Evolutionary conservation across 345 rosid genomes (phyloP), one percentile per base, ranked within the genome.

Genomic region (Salix suchowensis): DNA sequence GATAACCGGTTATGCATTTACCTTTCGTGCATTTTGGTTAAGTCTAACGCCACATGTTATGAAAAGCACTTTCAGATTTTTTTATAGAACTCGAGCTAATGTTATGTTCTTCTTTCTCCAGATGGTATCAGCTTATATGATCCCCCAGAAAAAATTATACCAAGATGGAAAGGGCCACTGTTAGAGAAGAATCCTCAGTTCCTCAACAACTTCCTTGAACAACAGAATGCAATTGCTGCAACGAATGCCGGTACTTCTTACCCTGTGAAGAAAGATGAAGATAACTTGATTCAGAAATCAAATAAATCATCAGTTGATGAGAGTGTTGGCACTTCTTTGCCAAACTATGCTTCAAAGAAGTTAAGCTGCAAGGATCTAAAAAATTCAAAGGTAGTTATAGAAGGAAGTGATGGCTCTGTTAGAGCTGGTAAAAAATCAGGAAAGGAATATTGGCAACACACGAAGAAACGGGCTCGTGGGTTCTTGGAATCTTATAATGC

Each of bases 401-500:
- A 92, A 84, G 85, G 93, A 74, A 94, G 98, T 79, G 96, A 94
- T 65, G 97, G 98, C 68, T 91, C 98, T 65, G 52, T 89, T 68
- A 92, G 75, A 86, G 80, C 94, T 46, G 98, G 98, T 28, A 89
- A 91, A 76, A 94, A 87, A 76, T 82, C 87, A 44, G 98, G 96
- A 30, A 94, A 90, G 83, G 98, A 94, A 84, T 94, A 68, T 77
- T 92, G 96, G 98, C 87, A 89, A 70, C 96, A 94, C 87, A 92
- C 98, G 2, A 94, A 91, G 90, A 94, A 92, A 87, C 91, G 96
- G 94, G 88, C 98, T 30, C 91, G 87, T 28, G 98, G 90, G 66
- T 94, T 92, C 79, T 71, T 89, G 68, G 97, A 94, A 75, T 74
- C 91, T 75, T 94, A 89, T 77, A 94, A 88, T 78, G 91, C 93